These are phyloP conservation scores for Fraxinus albicans DNA, from an alignment of 305 asterid genomes.

Conservation along the genomic window DNA sequence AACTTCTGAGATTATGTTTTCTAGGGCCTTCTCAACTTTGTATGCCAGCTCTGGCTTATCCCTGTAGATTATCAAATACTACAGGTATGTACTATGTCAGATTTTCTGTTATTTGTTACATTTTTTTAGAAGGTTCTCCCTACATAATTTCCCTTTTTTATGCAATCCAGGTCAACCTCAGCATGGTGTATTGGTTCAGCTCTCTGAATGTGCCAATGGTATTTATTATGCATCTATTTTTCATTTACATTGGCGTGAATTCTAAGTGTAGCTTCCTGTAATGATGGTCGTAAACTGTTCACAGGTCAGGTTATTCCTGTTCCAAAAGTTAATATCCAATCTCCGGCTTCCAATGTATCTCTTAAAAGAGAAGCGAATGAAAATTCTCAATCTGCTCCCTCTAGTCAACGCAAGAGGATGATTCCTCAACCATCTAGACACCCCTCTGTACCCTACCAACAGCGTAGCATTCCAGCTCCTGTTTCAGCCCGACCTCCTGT, in stretches of 20 bases:
- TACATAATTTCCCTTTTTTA: slow-evolving; percentile 2
- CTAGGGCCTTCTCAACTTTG: slow-evolving; percentile 30
- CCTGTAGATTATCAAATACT: slow-evolving; percentile 21
- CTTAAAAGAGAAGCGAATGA: slow-evolving; percentile 56
- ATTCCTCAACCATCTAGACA: slow-evolving; percentile 25
- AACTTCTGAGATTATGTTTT: slow-evolving; percentile 17
- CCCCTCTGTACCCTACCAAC: slow-evolving; percentile 19
- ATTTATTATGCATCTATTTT: slow-evolving; percentile 4
- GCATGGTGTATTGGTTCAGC: slow-evolving; percentile 22
- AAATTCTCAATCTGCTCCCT: slow-evolving; percentile 30
- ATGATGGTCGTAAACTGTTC: slow-evolving; percentile 27
- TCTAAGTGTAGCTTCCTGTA: slow-evolving; percentile 20
- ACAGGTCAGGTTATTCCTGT: slow-evolving; percentile 41
- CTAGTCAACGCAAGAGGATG: slow-evolving; percentile 41
- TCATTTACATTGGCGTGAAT: slow-evolving; percentile 26
- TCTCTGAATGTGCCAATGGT: slow-evolving; percentile 31
- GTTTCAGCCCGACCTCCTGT: slow-evolving; percentile 8
- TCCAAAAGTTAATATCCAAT: slow-evolving; percentile 27
- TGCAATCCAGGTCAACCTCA: slow-evolving; percentile 31
- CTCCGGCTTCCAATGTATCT: slow-evolving; percentile 36
- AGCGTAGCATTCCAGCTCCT: slow-evolving; percentile 33
- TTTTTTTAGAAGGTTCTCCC: neutral
- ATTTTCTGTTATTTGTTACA: neutral
- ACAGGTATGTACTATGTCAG: slow-evolving; percentile 31
- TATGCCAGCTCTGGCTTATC: slow-evolving; percentile 18